A percentile compares a stretch with the other conserved stretches of the same genome.
phyloP scores from a whole-genome alignment of 345 rosid species.

The Murraya paniculata region DNA sequence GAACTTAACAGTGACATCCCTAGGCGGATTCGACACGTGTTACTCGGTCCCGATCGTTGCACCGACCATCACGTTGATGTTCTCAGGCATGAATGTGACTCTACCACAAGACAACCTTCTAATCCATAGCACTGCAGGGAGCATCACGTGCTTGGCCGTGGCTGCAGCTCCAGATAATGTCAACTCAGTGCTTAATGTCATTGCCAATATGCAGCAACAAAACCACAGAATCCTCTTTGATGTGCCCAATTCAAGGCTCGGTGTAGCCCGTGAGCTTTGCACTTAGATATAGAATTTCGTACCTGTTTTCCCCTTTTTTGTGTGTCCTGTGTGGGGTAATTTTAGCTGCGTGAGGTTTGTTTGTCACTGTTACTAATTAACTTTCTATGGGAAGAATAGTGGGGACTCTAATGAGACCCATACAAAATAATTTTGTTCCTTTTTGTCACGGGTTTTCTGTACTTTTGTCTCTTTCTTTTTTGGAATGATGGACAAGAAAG shows the following conservation, averaged over 20 bases:
- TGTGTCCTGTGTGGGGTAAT: neutral
- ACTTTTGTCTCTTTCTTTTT: too few species aligned
- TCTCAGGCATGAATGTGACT: constrained; percentile 87
- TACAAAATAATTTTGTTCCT: too few species aligned
- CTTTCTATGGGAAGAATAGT: too few species aligned
- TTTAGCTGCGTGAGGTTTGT: neutral
- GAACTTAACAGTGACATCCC: constrained; percentile 54
- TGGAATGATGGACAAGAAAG: too few species aligned
- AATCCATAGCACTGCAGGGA: constrained; percentile 81
- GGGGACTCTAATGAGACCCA: too few species aligned
- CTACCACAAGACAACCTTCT: constrained; percentile 72
- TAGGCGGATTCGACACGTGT: constrained; percentile 97
- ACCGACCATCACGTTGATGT: constrained; percentile 79
- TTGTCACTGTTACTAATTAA: neutral
- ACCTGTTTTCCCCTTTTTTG: too few species aligned
- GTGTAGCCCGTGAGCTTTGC: constrained; percentile 81
- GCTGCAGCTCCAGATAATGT: constrained; percentile 82
- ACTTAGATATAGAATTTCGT: constrained; percentile 19
- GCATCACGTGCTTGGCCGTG: constrained; percentile 81
- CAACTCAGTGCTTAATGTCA: constrained; percentile 82
- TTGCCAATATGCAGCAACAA: constrained; percentile 97
- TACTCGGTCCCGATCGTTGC: constrained; percentile 63
- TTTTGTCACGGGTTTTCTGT: too few species aligned
- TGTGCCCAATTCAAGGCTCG: constrained; percentile 77
- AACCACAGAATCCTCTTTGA: constrained; percentile 84